Evolutionary conservation across 2,329 filamentous ascomycete genomes (phyloP).

Genomic region (Amesomyces nigricolor): DNA sequence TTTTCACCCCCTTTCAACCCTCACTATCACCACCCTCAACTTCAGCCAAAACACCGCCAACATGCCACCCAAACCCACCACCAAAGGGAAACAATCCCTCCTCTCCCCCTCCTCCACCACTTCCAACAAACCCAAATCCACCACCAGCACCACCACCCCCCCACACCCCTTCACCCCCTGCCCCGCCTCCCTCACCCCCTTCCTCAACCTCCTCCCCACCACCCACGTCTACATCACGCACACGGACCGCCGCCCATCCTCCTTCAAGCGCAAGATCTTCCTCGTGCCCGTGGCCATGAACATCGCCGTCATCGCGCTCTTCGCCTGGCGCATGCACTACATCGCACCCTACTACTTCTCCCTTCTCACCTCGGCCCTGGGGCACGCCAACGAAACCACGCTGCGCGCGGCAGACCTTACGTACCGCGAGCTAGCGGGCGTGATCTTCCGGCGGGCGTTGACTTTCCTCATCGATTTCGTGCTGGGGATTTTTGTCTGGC

Average conservation of each 20-base stretch:
- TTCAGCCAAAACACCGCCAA: background rate
- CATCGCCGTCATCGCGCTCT: slow-evolving; percentile 55
- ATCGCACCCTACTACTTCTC: slow-evolving; percentile 68
- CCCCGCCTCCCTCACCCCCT: slow-evolving; percentile 56
- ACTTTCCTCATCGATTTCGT: slow-evolving; percentile 71
- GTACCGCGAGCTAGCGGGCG: slow-evolving; percentile 50
- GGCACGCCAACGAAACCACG: slow-evolving; percentile 59
- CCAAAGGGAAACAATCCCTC: slow-evolving; percentile 27
- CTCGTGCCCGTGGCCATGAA: slow-evolving; percentile 74
- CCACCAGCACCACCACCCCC: slow-evolving; percentile 5
- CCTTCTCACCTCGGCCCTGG: slow-evolving; percentile 59
- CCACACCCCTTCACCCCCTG: slow-evolving; percentile 61
- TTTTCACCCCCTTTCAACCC: background rate
- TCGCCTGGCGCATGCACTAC: slow-evolving; percentile 62
- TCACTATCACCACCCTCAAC: background rate
- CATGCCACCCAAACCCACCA: slow-evolving; percentile 18
- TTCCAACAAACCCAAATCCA: slow-evolving; percentile 3
- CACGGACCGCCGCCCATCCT: slow-evolving; percentile 63
- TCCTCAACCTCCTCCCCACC: slow-evolving; percentile 60
- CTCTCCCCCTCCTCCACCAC: slow-evolving; percentile 35
- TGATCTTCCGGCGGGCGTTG: slow-evolving; percentile 54
- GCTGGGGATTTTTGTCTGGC: slow-evolving; percentile 61
- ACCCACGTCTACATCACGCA: slow-evolving; percentile 78
- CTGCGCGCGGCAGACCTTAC: slow-evolving; percentile 54
- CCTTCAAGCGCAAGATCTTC: slow-evolving; percentile 80